phyloP scores from a whole-genome alignment of 164 flowering plant genomes.

The Cinnamomum chago region DNA sequence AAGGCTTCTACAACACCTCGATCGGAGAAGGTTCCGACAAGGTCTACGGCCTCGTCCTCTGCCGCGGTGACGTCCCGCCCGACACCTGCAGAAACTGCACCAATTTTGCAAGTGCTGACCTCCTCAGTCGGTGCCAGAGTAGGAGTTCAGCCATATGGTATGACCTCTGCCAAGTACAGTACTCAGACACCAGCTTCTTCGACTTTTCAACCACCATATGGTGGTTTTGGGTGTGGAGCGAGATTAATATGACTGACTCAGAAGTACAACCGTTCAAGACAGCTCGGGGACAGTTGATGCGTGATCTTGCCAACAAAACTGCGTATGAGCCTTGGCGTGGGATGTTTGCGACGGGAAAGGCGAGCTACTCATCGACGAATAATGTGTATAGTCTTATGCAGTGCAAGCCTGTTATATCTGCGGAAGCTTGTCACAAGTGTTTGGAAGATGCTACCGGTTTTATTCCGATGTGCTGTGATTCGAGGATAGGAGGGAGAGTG shows the following conservation, averaged over 20 bases:
- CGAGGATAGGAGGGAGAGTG: constrained; percentile 31
- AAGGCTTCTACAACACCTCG: constrained; percentile 16
- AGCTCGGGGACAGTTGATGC: constrained; percentile 11
- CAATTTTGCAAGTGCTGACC: background rate
- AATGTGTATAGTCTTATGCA: constrained; percentile 38
- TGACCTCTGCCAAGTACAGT: constrained; percentile 31
- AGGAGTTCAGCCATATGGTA: constrained; percentile 28
- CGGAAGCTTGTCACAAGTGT: constrained; percentile 23
- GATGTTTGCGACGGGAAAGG: constrained; percentile 24
- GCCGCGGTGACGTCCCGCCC: constrained; percentile 22
- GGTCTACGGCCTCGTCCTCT: constrained; percentile 15
- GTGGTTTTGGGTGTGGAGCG: background rate
- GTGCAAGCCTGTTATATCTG: constrained; percentile 31
- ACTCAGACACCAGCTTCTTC: constrained; percentile 21
- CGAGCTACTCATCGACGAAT: background rate
- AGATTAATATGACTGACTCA: constrained; percentile 17
- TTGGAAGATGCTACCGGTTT: constrained; percentile 5
- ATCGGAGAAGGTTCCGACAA: constrained; percentile 2
- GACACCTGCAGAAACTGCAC: constrained; percentile 19
- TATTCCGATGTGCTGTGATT: constrained; percentile 15
- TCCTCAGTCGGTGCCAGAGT: constrained; percentile 18
- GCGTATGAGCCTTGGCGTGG: constrained; percentile 11
- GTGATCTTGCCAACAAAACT: constrained; percentile 13
- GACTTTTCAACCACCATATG: background rate
- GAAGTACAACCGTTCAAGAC: constrained; percentile 11